Evolutionary conservation across 2,329 filamentous ascomycete genomes (phyloP), one percentile per base, ranked within the genome.

Genomic region (Trichophyton equinum): DNA sequence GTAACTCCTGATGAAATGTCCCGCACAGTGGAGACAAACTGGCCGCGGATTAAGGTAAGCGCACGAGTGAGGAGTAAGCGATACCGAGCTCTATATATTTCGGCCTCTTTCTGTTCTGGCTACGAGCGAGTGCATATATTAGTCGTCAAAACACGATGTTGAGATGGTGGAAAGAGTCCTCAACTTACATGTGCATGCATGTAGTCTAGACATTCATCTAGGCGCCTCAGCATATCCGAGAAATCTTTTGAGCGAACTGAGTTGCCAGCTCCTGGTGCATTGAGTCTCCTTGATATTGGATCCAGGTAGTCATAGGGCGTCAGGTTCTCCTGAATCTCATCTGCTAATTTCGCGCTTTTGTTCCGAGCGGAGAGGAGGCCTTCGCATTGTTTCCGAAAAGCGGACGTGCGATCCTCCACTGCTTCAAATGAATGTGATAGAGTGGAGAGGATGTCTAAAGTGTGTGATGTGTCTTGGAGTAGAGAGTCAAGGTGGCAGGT

Each of bases 271-370:
- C 91, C 91, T 0, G 94, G 91, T 0, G 91, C 91, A 77, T 97
- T 97, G 62, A 99, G 82, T 13, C 91, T 83, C 60, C 91, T 83
- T 0, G 91, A 96, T 63, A 92, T 91, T 55, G 87, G 91, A 65
- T 99, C 94, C 4, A 99, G 81, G 70, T 96, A 96, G 20, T 88
- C 84, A 73, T 99, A 99, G 74, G 95, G 96, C 70, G 91, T 86
- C n/a, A 96, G 78, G 67, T 96, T 95, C 25, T 89, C 88, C 27
- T 89, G 87, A 61, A 99, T 87, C 62, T 91, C 86, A 66, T 95
- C 84, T 2, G 91, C 90, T 47, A 99, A 81, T 65, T 81, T 82
- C 64, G 89, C 85, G 46, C 96, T 80, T 25, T 88, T 84, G 67
- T 82, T 84, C 75, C 97, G 91, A 68, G 96, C 91, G 1, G 82